phyloP scores from a whole-genome alignment of 306 rosid species.

The Gastrolobium bilobum region DNA sequence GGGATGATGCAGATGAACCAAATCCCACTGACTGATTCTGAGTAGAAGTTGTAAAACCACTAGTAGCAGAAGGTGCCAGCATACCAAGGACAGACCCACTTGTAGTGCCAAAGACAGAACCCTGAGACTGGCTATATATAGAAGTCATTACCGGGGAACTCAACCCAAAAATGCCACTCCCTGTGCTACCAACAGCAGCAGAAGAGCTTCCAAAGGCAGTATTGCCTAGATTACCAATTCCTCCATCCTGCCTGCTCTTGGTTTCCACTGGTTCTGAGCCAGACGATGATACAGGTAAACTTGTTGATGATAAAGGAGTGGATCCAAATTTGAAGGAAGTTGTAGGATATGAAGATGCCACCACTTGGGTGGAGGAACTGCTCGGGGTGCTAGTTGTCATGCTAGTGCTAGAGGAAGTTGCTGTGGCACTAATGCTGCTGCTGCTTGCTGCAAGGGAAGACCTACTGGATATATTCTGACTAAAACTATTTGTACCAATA shows the following conservation, averaged over 20 bases:
- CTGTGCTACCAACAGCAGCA: slow-evolving; percentile 54
- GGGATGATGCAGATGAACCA: slow-evolving; percentile 65
- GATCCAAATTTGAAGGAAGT: slow-evolving; percentile 61
- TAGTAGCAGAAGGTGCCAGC: slow-evolving; percentile 53
- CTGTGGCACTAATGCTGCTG: slow-evolving; percentile 29
- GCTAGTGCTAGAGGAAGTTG: slow-evolving; percentile 40
- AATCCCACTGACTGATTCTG: slow-evolving; percentile 61
- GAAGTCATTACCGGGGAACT: slow-evolving; percentile 61
- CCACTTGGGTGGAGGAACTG: slow-evolving; percentile 48
- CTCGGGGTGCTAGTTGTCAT: slow-evolving; percentile 44
- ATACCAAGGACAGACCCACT: slow-evolving; percentile 50
- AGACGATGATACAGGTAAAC: slow-evolving; percentile 51
- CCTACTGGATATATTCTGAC: slow-evolving; percentile 58
- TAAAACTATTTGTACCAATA: slow-evolving; percentile 45
- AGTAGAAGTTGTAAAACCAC: slow-evolving; percentile 61
- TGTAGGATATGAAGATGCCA: slow-evolving; percentile 53
- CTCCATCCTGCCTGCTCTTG: slow-evolving; percentile 59
- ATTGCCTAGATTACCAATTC: slow-evolving; percentile 50
- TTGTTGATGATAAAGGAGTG: slow-evolving; percentile 49
- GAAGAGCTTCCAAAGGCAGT: slow-evolving; percentile 52
- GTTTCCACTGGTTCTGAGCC: slow-evolving; percentile 52
- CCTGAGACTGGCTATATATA: slow-evolving; percentile 59
- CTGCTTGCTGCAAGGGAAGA: slow-evolving; percentile 47
- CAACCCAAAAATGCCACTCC: slow-evolving; percentile 64
- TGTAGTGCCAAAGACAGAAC: slow-evolving; percentile 49